Percentiles rank a stretch among this genome's conserved stretches.
These are phyloP conservation scores for Miscanthus lutarioriparius DNA, from an alignment of 176 grass and related monocot species.

Conservation along the genomic window DNA sequence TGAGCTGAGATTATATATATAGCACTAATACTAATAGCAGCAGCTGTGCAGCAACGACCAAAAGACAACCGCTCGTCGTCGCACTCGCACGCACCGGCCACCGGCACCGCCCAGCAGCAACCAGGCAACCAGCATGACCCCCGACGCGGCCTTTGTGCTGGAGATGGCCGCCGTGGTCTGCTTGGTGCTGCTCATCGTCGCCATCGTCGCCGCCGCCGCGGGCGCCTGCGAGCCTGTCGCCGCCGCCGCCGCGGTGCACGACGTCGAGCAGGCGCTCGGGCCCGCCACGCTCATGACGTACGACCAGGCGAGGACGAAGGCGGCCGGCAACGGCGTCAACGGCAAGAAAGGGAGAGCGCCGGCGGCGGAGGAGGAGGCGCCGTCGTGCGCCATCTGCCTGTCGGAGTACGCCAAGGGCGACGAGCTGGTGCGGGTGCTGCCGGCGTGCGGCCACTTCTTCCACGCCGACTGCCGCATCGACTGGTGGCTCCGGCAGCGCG, in stretches of 20 bases:
- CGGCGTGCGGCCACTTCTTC: constrained; percentile 57
- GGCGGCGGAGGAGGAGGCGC: not conserved
- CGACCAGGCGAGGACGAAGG: not conserved
- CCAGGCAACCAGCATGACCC: not conserved
- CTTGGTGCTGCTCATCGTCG: constrained; percentile 24
- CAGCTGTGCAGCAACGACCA: not conserved
- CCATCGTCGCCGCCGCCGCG: not conserved
- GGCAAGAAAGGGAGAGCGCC: not conserved
- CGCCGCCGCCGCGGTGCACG: constrained; percentile 19
- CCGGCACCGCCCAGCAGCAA: not conserved
- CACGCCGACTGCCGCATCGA: constrained; percentile 43
- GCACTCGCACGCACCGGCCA: not conserved
- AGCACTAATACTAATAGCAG: too few species aligned
- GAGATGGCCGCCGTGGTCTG: constrained; percentile 30
- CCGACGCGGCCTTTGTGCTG: not conserved
- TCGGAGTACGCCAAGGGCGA: not conserved
- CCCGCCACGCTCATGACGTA: constrained; percentile 30
- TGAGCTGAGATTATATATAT: too few species aligned
- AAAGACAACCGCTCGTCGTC: not conserved
- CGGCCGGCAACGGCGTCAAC: not conserved
- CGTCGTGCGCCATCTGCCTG: not conserved
- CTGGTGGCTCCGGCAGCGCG: constrained; percentile 32
- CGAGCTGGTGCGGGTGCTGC: constrained; percentile 46
- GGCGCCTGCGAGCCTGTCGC: too few species aligned
- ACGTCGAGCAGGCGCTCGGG: constrained; percentile 37